Base-by-base conservation (phyloP, 768 basidiomycete genomes). In the Auricularia sp. region DNA sequence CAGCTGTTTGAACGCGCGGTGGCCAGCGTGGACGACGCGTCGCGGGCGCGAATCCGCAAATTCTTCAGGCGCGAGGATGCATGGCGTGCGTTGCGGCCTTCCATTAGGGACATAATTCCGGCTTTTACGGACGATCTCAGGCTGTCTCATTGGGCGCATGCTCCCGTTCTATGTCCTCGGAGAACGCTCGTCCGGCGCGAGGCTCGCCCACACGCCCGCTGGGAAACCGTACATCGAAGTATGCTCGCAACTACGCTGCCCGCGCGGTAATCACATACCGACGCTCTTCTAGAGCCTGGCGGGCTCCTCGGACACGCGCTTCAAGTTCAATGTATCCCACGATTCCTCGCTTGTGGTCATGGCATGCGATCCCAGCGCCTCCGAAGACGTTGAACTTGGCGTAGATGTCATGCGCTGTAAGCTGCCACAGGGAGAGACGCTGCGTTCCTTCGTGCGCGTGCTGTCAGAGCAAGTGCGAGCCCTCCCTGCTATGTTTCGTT, bases 271-370 rank as follows among this genome's bases (percentile, higher is more conserved):
- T 70, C 62, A n/a, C 35, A 5, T 61, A 36, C 63, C 65, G 35
- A 44, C 29, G 18, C 36, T 59, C 36, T 18, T 3, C 21, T 44
- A 10, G 35, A 63, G n/a, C 56, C 56, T n/a, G 33, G 61, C 36
- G 5, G 58, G n/a, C 63, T 4, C 67, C 69, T 60, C 61, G 39
- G n/a, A 44, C 62, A 39, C 65, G 12, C 39, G 84, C 2, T 78
- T 93, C 53, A 88, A 81, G 0, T 93, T 83, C 77, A 94, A 93
- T 72, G 78, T 93, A 62, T 84, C 91, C 23, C 91, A 94, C 71
- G 92, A 94, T 72, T 87, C 86, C 69, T 81, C 80, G 2, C 70
- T 89, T 33, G 77, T 93, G 64, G 88, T 82, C 14, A 84, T 94
- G 81, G 87, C 82, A 3, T 80, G 54, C 34, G 14, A 56, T 34